These are phyloP conservation scores for Podospora pseudopauciseta DNA, from an alignment of 495 filamentous ascomycete genomes.

Conservation along the genomic window DNA sequence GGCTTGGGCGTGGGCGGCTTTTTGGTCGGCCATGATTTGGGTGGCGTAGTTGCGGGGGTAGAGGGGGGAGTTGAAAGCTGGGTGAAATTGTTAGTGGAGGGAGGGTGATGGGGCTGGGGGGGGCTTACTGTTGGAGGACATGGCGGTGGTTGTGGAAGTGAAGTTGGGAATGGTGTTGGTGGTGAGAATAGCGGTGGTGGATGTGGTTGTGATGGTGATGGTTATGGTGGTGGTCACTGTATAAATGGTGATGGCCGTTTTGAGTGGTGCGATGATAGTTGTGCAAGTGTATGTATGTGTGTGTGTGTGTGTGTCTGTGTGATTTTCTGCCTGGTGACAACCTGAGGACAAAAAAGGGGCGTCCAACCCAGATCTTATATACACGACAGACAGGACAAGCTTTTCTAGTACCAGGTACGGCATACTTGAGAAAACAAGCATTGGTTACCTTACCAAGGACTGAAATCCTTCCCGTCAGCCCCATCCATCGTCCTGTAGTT, in stretches of 20 bases:
- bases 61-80: background rate
- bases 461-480: background rate
- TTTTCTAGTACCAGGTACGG: background rate
- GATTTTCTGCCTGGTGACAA: background rate
- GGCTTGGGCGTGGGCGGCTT: background rate
- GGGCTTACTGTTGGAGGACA: background rate
- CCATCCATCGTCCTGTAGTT: background rate
- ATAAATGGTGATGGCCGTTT: background rate
- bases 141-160: conserved; percentile 1
- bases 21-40: background rate
- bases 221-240: background rate
- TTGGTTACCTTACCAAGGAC: background rate
- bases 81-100: background rate
- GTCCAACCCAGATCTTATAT: background rate
- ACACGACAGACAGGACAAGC: background rate
- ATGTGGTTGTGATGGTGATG: too few species aligned
- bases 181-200: background rate
- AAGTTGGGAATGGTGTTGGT: background rate
- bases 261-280: background rate
- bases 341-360: background rate
- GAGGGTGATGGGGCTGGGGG: background rate
- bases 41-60: conserved; percentile 8
- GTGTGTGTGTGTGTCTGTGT: background rate
- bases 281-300: too few species aligned
- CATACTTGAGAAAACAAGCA: background rate